Conservation (phyloP, 2,329 filamentous ascomycete genomes). For the Calonectria montana region DNA sequence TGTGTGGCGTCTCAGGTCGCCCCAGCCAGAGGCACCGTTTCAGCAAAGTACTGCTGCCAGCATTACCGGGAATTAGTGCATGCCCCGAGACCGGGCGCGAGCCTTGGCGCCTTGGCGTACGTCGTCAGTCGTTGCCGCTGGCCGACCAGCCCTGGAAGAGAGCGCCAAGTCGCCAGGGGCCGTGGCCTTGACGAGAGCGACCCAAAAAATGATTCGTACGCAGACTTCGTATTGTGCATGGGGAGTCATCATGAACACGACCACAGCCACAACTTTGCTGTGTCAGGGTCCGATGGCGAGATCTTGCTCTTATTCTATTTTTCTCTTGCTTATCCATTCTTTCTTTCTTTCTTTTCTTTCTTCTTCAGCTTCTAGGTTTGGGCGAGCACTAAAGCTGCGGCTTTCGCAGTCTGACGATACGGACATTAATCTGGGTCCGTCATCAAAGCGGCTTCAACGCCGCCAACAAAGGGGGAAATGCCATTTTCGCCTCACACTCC, state of each 20-base stretch:
- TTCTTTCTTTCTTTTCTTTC: background rate
- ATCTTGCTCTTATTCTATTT: background rate
- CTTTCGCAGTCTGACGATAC: background rate
- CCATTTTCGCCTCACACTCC: background rate
- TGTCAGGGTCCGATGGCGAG: background rate
- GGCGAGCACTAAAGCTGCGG: background rate
- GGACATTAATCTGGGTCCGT: background rate
- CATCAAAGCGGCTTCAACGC: background rate
- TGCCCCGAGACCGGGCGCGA: slow-evolving; percentile 5
- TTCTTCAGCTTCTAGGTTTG: background rate
- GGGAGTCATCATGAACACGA: background rate
- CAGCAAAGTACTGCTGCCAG: slow-evolving; percentile 2
- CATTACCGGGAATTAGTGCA: slow-evolving; percentile 1
- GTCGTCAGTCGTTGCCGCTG: background rate
- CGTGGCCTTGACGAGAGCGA: background rate
- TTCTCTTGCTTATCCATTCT: background rate
- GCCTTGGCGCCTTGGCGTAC: slow-evolving; percentile 7
- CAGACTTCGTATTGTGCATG: background rate
- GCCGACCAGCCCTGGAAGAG: background rate
- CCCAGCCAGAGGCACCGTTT: background rate
- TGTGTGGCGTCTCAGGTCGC: slow-evolving; percentile 1
- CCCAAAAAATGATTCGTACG: slow-evolving; percentile 3
- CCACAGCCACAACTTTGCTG: background rate
- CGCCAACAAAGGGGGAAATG: background rate
- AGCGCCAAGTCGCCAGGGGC: background rate